phyloP scores from a whole-genome alignment of 2,329 filamentous ascomycete species.

The Taxawa tesnikishii region DNA sequence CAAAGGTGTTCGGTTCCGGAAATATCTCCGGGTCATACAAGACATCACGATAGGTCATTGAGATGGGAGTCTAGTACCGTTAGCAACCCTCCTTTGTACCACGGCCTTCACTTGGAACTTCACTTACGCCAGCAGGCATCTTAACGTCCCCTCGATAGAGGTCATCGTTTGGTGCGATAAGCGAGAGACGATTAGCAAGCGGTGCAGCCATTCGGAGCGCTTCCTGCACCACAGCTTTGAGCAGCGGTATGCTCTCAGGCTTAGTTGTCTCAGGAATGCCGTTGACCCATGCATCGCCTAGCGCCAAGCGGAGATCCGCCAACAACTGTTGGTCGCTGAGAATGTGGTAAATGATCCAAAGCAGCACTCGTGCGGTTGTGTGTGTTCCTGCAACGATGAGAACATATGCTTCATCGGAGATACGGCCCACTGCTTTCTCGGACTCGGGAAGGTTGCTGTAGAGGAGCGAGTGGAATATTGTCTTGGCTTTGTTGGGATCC shows the following conservation, averaged over 20 bases:
- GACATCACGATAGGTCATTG: constrained; percentile 17
- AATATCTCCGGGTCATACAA: constrained; percentile 18
- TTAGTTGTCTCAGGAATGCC: too few species aligned
- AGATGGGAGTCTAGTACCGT: constrained; percentile 16
- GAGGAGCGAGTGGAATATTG: constrained; percentile 12
- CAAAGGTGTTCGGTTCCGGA: constrained; percentile 20
- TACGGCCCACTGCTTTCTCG: constrained; percentile 10
- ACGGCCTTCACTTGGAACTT: constrained; percentile 7
- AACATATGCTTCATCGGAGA: constrained; percentile 12
- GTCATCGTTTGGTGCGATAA: constrained; percentile 11
- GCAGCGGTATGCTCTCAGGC: too few species aligned
- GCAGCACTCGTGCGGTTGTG: constrained; percentile 10
- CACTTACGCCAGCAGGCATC: too few species aligned
- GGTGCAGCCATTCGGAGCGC: too few species aligned
- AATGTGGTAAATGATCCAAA: constrained; percentile 11
- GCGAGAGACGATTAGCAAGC: too few species aligned
- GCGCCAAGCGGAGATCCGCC: too few species aligned
- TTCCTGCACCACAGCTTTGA: too few species aligned
- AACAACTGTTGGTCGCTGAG: constrained; percentile 7
- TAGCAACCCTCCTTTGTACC: constrained; percentile 8
- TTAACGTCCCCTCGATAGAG: too few species aligned
- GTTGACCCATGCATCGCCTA: too few species aligned
- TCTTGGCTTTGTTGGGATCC: too few species aligned
- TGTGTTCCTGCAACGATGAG: constrained; percentile 12
- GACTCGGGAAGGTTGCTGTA: constrained; percentile 10